Percentiles rank a stretch among this genome's conserved stretches.
Conservation (phyloP, 495 filamentous ascomycete species). For the Penicillium flavigenum region DNA sequence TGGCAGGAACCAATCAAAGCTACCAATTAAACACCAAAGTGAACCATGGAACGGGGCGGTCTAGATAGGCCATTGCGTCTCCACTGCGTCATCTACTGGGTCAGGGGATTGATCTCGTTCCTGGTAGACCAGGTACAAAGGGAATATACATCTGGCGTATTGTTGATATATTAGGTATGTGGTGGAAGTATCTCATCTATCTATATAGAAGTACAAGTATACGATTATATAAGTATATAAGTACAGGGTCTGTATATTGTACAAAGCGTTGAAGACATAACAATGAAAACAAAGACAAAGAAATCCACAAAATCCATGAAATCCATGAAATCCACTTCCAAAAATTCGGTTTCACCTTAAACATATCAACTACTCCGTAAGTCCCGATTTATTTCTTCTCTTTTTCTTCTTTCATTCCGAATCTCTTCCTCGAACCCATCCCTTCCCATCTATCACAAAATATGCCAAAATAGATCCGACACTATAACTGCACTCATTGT, state of each 20-base stretch:
- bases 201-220: background rate
- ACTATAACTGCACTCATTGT: slow-evolving; percentile 14
- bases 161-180: background rate
- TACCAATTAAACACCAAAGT: slow-evolving; percentile 9
- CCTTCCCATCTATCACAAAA: slow-evolving; percentile 3
- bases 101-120: slow-evolving; percentile 16
- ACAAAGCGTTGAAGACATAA: too few species aligned
- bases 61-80: slow-evolving; percentile 36
- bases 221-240: background rate
- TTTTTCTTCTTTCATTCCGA: background rate
- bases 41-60: slow-evolving; percentile 37
- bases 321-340: background rate
- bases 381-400: background rate
- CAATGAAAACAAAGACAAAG: background rate
- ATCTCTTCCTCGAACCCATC: background rate
- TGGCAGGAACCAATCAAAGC: slow-evolving; percentile 1
- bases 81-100: slow-evolving; percentile 33
- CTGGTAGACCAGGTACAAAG: background rate
- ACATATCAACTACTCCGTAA: background rate
- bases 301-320: background rate
- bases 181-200: background rate
- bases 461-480: slow-evolving; percentile 16
- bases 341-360: background rate
- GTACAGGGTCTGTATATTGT: too few species aligned
- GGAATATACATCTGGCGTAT: too few species aligned